Percentiles rank a stretch among this genome's conserved stretches.
Evolutionary conservation across 139 green algal genomes (phyloP).

Genomic region (Chlorella sorokiniana): DNA sequence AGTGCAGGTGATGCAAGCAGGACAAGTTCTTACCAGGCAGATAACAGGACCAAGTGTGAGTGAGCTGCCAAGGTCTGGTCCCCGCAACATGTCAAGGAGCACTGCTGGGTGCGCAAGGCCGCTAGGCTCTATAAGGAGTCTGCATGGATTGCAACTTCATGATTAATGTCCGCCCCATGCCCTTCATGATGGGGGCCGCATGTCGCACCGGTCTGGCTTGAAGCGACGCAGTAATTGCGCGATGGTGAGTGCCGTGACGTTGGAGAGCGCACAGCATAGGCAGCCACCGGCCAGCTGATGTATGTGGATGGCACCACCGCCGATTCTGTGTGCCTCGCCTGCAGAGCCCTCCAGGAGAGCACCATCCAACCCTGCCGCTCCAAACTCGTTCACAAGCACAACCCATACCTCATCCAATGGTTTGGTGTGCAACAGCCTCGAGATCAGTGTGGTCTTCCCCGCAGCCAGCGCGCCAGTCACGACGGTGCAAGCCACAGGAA

Average conservation of each 20-base stretch:
- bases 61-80: conserved; percentile 49
- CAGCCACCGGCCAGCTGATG: conserved; percentile 72
- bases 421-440: conserved; percentile 41
- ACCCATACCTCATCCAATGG: conserved; percentile 60
- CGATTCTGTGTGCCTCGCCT: not conserved
- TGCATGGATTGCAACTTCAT: too few species aligned
- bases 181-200: conserved; percentile 6
- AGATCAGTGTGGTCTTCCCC: conserved; percentile 72
- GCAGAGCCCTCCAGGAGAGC: conserved; percentile 51
- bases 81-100: conserved; percentile 60
- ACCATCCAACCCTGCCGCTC: conserved; percentile 65
- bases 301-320: conserved; percentile 34
- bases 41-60: conserved; percentile 55
- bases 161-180: too few species aligned
- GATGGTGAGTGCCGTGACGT: conserved; percentile 58
- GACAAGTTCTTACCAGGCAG: conserved; percentile 53
- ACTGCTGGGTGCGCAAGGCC: conserved; percentile 69
- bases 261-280: conserved; percentile 72
- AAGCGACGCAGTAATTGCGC: conserved; percentile 66
- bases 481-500: conserved; percentile 53
- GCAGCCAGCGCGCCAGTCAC: conserved; percentile 63
- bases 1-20: not conserved
- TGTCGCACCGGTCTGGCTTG: conserved; percentile 64
- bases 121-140: conserved; percentile 54
- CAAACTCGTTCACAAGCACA: conserved; percentile 77